Percentiles rank a stretch among this genome's conserved stretches.
These are phyloP conservation scores for Penicillium sumatraense DNA, from an alignment of 2,329 filamentous ascomycete species.

Conservation along the genomic window DNA sequence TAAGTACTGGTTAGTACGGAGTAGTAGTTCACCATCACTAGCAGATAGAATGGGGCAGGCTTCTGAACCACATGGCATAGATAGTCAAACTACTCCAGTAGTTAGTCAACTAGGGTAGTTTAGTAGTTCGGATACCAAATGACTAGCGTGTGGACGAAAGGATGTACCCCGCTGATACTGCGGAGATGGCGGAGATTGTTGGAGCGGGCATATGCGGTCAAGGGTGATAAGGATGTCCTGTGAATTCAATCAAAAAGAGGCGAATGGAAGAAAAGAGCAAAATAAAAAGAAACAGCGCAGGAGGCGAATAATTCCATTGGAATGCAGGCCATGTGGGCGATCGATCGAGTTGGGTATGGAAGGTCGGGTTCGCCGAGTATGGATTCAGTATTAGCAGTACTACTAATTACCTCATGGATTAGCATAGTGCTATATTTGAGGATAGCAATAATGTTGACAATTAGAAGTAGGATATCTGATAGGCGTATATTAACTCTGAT, in stretches of 20 bases:
- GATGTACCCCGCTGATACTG: not conserved
- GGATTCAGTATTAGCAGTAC: not conserved
- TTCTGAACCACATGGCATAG: not conserved
- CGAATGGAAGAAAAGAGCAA: not conserved
- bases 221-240: too few species aligned
- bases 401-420: not conserved
- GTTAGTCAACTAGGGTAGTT: too few species aligned
- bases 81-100: too few species aligned
- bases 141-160: constrained; percentile 1
- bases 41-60: not conserved
- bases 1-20: not conserved
- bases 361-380: not conserved
- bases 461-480: too few species aligned
- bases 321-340: not conserved
- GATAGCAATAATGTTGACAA: too few species aligned
- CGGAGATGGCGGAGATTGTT: not conserved
- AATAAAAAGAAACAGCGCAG: not conserved
- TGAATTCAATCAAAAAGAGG: not conserved
- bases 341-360: not conserved
- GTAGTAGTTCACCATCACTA: not conserved
- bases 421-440: not conserved
- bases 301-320: not conserved
- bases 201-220: not conserved
- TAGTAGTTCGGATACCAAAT: too few species aligned
- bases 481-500: too few species aligned